Base-by-base conservation (phyloP, 805 yeast species). In the Candida qinlingensis region DNA sequence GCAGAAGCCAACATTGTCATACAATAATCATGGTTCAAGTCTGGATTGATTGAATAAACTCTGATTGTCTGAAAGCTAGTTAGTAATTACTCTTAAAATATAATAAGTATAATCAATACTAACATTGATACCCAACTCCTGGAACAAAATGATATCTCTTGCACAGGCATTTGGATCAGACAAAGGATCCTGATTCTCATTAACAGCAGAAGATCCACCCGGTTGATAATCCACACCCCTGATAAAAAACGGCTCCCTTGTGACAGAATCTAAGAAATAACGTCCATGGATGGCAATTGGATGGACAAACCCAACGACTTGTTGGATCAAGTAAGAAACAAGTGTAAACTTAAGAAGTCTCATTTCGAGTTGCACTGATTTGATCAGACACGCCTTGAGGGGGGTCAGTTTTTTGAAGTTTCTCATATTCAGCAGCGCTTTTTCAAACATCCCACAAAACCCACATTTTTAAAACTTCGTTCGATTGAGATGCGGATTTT, bases 161-260 rank as follows among this genome's bases (percentile, higher is more conserved):
- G 91, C 85, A 70, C 98, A 92, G 19, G 66, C 60, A 10, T 75
- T 68, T 4, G 81, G 75, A 58, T 88, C 84, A 2, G 96, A 84
- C 39, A 92, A 71, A 0, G 97, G 96, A 62, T 92, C 98, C 8
- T 57, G 62, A 6, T 59, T 52, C 4, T 59, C 66, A n/a, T 70
- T 70, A 27, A 81, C 82, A 0, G 83, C 91, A 0, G 96, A 83
- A 0, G 96, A 83, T 0, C 97, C 98, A 8, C 97, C 97, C 0
- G 97, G 97, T 61, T 92, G 97, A 62, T 91, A 91, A 65, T 92
- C 98, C 1, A 92, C 86, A 19, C 98, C 98, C 65, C 79, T 83
- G 36, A 91, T 75, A 57, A 75, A 83, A 61, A 92, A 91, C 7
- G 91, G 91, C 51, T 83, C 81, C 34, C 78, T 73, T 1, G 96